Base-by-base conservation (phyloP, 495 filamentous ascomycete genomes). In the Penicillium bialowiezense region DNA sequence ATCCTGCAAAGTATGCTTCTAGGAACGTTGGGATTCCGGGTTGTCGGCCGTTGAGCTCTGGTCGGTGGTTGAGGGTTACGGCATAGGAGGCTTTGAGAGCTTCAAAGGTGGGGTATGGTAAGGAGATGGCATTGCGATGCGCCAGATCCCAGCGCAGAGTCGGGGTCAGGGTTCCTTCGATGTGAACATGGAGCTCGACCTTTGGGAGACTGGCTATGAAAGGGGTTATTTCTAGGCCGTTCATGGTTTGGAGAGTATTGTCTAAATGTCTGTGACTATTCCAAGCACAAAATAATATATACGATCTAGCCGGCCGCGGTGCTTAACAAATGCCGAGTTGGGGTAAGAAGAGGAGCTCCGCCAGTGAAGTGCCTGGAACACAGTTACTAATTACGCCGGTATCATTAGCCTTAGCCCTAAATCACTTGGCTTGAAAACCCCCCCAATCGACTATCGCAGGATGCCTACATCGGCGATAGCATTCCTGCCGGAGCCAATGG, bases 181-280 rank as follows among this genome's bases (percentile, higher is more conserved):
- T 72, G 49, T 75, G 72, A 21, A 73, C 45, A 43, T 75, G 71
- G 20, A 73, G 69, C 36, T 75, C 70, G 17, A 70, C 68, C 33
- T 75, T 75, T 13, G 72, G 71, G 7, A 75, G 56, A 3, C 42
- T 29, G 2, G 54, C 53, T 34, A 72, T 64, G 45, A 69, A 68
- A 1, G 60, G 53, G 12, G 51, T 50, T 44, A 68, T 65, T 24
- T 44, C 15, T 13, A 69, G 59, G 37, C 59, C 58, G 50, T 65
- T 62, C 68, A 71, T 37, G 8, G 12, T 18, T 17, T 33, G 5
- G 47, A 42, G 38, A 8, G 23, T 36, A n/a, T 17, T 28, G 24
- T 9, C n/a, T n/a, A n/a, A n/a, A n/a, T n/a, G n/a, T n/a, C n/a
- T n/a, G n/a, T n/a, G n/a, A n/a, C n/a, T n/a, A n/a, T n/a, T n/a